These are phyloP conservation scores for Ophiocordyceps camponoti-floridani DNA, from an alignment of 2,329 filamentous ascomycete genomes.

Conservation along the genomic window DNA sequence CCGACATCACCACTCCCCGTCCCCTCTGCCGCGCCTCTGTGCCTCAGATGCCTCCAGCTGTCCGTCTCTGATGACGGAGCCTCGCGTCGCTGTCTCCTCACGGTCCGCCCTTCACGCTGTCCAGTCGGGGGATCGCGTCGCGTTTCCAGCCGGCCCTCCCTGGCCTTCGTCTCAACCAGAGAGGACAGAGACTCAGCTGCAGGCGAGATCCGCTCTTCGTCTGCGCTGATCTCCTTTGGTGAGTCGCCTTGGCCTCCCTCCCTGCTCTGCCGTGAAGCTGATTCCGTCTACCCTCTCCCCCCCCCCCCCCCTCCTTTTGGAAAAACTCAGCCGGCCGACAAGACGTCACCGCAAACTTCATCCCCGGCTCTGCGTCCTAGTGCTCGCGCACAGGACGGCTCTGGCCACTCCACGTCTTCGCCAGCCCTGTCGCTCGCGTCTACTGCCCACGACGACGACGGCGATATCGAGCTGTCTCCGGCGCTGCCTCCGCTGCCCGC, in stretches of 20 bases:
- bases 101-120: neutral
- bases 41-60: neutral
- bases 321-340: conserved; percentile 19
- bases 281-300: conserved; percentile 8
- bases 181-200: conserved; percentile 33
- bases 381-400: conserved; percentile 43
- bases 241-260: conserved; percentile 10
- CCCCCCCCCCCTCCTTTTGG: neutral
- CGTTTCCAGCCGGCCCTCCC: conserved; percentile 4
- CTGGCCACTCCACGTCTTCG: conserved; percentile 24
- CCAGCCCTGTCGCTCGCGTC: conserved; percentile 44
- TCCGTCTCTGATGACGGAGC: neutral
- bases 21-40: too few relatives aligned
- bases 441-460: conserved; percentile 34
- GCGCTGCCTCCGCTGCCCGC: conserved; percentile 38
- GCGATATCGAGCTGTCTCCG: conserved; percentile 36
- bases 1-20: neutral
- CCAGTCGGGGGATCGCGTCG: conserved; percentile 12
- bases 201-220: conserved; percentile 37
- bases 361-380: conserved; percentile 34
- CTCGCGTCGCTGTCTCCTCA: neutral
- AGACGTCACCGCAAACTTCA: conserved; percentile 36
- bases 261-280: neutral
- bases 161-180: neutral
- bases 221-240: conserved; percentile 45